Base-by-base conservation (phyloP, 352 stramenopile species). In the Plasmopara viticola region DNA sequence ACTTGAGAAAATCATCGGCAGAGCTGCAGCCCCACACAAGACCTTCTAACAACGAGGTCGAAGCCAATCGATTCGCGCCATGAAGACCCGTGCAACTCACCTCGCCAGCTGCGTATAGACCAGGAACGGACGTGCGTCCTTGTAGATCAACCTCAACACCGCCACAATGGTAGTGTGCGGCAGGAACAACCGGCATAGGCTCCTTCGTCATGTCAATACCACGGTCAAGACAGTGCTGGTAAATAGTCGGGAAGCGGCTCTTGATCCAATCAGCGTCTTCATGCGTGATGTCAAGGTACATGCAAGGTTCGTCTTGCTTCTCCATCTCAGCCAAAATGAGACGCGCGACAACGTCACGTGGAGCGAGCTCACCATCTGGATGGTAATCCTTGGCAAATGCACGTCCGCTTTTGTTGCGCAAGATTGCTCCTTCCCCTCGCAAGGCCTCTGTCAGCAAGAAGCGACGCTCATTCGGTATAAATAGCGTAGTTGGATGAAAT, bases 401-500 rank as follows among this genome's bases (percentile, higher is more conserved):
- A 17, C 76, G 64, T 1, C 68, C 80, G 15, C 37, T 73, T 37
- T 63, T 70, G 77, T 97, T 81, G 30, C 88, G 76, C 6, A 98
- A 63, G 44, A 96, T 86, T 5, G 94, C 91, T 17, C 92, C 94
- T 57, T 97, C 90, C 8, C 94, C 92, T 51, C 94, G 79, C 39
- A 98, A 60, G 1, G 94, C 92, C 66, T 98, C 94, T 0, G 90
- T 97, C 13, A 98, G 58, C 25, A 98, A 53, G 56, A 98, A 98
- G 34, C 90, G 81, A 34, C 84, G 71, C 64, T 97, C 85, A 14
- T 72, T 66, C 1, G 90, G 88, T 20, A 97, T 82, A 64, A 80
- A 96, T n/a, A 98, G 59, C 15, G 94, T 95, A 7, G 94, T 98
- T 7, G 94, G 94, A 66, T 98, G 94, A 59, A 98, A 98, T 72